Evolutionary conservation across 192 early-diverging fungal genomes (phyloP).

Genomic region (Podila minutissima): DNA sequence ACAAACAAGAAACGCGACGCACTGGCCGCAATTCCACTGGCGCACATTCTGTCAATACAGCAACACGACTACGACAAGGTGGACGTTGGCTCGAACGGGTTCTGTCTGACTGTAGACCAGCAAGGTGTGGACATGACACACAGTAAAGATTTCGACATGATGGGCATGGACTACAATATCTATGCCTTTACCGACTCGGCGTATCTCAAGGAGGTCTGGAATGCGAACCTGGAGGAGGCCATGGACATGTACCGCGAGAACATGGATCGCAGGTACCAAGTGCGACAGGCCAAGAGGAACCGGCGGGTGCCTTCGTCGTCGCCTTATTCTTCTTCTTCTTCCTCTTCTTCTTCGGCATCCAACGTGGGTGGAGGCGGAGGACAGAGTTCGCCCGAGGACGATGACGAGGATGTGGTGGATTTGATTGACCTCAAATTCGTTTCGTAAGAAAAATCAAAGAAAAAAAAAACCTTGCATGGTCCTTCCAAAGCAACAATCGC

Average conservation of each 20-base stretch:
- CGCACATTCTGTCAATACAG: conserved; percentile 17
- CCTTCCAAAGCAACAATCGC: neutral
- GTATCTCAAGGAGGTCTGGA: conserved; percentile 25
- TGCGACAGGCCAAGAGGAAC: conserved; percentile 7
- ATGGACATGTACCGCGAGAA: conserved; percentile 30
- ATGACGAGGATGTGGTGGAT: neutral
- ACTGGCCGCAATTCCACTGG: conserved; percentile 22
- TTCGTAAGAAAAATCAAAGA: conserved; percentile 11
- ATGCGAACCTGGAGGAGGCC: conserved; percentile 14
- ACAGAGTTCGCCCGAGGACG: neutral
- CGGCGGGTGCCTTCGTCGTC: neutral
- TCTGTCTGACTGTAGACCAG: conserved; percentile 8
- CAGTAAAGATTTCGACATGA: conserved; percentile 17
- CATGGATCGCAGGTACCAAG: conserved; percentile 15
- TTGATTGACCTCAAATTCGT: conserved; percentile 38
- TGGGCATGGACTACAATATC: conserved; percentile 28
- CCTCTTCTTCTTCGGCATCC: neutral
- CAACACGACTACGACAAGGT: conserved; percentile 44
- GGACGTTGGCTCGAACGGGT: conserved; percentile 26
- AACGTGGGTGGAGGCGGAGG: conserved; percentile 3
- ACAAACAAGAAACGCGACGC: conserved; percentile 32
- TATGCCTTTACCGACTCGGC: conserved; percentile 44
- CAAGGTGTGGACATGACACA: conserved; percentile 16
- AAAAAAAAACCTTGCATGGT: neutral
- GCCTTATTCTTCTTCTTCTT: no score